Evolutionary conservation across 2,329 filamentous ascomycete species (phyloP).

Genomic region (Penicillium sp.): DNA sequence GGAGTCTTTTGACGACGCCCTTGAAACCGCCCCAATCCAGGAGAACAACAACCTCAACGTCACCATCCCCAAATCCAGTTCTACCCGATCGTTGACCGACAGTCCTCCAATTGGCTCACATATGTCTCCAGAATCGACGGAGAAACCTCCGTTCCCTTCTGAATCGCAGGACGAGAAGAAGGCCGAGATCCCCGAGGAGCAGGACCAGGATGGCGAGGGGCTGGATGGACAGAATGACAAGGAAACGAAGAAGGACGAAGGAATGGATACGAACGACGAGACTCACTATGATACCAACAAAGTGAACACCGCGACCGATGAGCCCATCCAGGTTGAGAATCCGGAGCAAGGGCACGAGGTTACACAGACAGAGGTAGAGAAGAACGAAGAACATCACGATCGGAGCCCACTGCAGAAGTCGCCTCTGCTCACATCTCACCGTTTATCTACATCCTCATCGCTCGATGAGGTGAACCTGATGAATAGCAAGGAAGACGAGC

Average conservation of each 20-base stretch:
- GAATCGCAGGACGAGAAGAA: slow-evolving; percentile 27
- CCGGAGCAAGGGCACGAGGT: slow-evolving; percentile 9
- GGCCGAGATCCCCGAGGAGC: slow-evolving; percentile 6
- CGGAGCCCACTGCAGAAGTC: slow-evolving; percentile 48
- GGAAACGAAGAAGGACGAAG: slow-evolving; percentile 9
- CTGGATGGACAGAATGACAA: slow-evolving; percentile 9
- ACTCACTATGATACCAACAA: slow-evolving; percentile 12
- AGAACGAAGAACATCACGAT: slow-evolving; percentile 29
- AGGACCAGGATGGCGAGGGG: slow-evolving; percentile 2
- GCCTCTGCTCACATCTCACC: slow-evolving; percentile 52
- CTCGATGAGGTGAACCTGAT: slow-evolving; percentile 66
- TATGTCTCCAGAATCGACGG: slow-evolving; percentile 38
- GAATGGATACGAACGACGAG: slow-evolving; percentile 11
- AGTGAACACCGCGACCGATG: slow-evolving; percentile 18
- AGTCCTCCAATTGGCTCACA: slow-evolving; percentile 41
- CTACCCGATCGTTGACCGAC: slow-evolving; percentile 61
- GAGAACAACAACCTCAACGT: slow-evolving; percentile 26
- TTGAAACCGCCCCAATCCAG: slow-evolving; percentile 42
- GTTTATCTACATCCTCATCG: slow-evolving; percentile 54
- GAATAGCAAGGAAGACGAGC: slow-evolving; percentile 55
- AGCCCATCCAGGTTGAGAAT: slow-evolving; percentile 22
- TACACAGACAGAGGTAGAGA: slow-evolving; percentile 5
- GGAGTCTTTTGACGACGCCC: slow-evolving; percentile 82
- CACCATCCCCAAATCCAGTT: slow-evolving; percentile 43
- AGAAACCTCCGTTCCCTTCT: slow-evolving; percentile 30